phyloP scores from a whole-genome alignment of 169 alveolate genomes.

The Perkinsus olseni region DNA sequence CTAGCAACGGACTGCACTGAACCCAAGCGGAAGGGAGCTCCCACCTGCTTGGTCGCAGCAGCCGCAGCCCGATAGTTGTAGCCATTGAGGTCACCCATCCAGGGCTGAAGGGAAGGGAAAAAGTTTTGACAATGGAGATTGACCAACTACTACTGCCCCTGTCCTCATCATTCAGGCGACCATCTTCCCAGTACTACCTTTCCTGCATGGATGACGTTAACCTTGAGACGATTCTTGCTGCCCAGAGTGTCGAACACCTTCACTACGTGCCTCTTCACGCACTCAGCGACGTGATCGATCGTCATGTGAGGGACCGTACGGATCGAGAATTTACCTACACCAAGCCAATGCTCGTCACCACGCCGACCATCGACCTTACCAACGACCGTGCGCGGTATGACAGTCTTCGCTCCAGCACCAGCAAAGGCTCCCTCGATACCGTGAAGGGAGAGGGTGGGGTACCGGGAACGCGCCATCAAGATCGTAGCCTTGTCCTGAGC shows the following conservation, averaged over 20 bases:
- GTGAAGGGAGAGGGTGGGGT: constrained; percentile 2
- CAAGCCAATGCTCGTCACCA: not conserved
- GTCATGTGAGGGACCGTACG: not conserved
- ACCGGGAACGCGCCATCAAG: not conserved
- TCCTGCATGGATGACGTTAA: not conserved
- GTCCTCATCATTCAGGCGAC: too few relatives aligned
- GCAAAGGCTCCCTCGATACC: constrained; percentile 4
- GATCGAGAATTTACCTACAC: not conserved
- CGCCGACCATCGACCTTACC: not conserved
- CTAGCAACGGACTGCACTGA: not conserved
- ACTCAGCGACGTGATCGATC: not conserved
- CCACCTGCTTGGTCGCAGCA: not conserved
- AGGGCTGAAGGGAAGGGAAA: not conserved
- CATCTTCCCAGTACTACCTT: too few relatives aligned
- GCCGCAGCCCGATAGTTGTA: not conserved
- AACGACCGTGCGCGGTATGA: not conserved
- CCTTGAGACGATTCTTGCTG: not conserved
- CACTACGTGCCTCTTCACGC: not conserved
- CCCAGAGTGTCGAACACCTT: not conserved
- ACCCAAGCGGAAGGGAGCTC: not conserved
- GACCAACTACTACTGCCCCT: too few relatives aligned
- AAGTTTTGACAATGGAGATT: too few relatives aligned
- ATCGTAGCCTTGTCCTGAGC: not conserved
- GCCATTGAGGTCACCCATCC: not conserved
- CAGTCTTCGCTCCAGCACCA: not conserved